Conservation (phyloP, 495 filamentous ascomycete genomes). For the Podospora fimiseda region DNA sequence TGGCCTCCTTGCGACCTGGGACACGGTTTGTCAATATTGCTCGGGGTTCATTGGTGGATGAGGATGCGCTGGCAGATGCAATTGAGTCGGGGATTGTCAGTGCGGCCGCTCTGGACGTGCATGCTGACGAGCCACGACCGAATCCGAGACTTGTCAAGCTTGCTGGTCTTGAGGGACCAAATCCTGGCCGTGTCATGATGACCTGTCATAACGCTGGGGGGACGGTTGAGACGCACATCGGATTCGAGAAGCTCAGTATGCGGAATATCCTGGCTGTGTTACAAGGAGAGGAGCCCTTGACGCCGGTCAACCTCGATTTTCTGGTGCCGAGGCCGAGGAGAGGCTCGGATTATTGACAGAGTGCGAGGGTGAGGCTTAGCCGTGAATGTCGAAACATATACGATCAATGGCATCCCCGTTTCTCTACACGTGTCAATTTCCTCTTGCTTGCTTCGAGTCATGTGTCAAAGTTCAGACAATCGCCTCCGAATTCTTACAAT, state of each 20-base stretch:
- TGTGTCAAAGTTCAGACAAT: too few species aligned
- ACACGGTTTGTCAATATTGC: slow-evolving; percentile 65
- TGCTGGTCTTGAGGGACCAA: slow-evolving; percentile 17
- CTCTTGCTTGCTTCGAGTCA: too few species aligned
- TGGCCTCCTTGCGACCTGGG: slow-evolving; percentile 50
- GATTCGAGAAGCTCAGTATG: slow-evolving; percentile 69
- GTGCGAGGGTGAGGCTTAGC: too few species aligned
- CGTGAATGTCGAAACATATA: too few species aligned
- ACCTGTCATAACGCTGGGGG: slow-evolving; percentile 68
- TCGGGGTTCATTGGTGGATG: slow-evolving; percentile 63
- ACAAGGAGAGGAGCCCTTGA: slow-evolving; percentile 47
- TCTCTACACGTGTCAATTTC: too few species aligned
- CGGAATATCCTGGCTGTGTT: slow-evolving; percentile 61
- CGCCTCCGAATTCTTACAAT: too few species aligned
- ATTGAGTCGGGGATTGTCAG: slow-evolving; percentile 48
- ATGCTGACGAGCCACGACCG: slow-evolving; percentile 52
- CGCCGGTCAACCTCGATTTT: slow-evolving; percentile 58
- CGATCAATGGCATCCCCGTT: too few species aligned
- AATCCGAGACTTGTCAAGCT: slow-evolving; percentile 43
- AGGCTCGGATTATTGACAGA: too few species aligned
- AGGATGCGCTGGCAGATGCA: slow-evolving; percentile 59
- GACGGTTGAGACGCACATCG: slow-evolving; percentile 62
- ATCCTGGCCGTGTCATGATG: slow-evolving; percentile 47
- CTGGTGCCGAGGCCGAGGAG: too few species aligned
- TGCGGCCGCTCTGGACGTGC: slow-evolving; percentile 62